Evolutionary conservation across 2,329 filamentous ascomycete species (phyloP).

Genomic region (Talaromyces sp.): DNA sequence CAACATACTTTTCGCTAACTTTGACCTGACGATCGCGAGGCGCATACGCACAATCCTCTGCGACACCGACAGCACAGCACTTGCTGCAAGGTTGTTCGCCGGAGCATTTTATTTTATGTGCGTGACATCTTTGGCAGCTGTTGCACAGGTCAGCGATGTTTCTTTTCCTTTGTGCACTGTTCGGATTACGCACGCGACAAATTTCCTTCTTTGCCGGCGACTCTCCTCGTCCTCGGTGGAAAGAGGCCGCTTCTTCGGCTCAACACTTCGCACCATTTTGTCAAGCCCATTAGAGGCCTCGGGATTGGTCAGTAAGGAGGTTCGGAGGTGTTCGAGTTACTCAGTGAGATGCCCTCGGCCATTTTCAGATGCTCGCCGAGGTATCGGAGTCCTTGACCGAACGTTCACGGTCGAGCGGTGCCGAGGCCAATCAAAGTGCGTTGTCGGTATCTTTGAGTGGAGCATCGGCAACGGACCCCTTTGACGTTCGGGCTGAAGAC

Average conservation of each 20-base stretch:
- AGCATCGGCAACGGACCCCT: background rate
- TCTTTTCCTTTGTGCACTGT: background rate
- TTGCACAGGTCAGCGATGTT: constrained; percentile 2
- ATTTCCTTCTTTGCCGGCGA: constrained; percentile 30
- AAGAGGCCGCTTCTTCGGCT: constrained; percentile 17
- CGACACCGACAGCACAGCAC: constrained; percentile 42
- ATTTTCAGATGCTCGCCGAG: constrained; percentile 9
- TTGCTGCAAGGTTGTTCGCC: constrained; percentile 48
- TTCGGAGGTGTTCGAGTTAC: background rate
- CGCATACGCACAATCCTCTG: constrained; percentile 45
- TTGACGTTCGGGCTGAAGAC: background rate
- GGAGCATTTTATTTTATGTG: constrained; percentile 53
- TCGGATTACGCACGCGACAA: constrained; percentile 33
- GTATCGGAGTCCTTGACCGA: constrained; percentile 13
- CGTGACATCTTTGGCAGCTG: constrained; percentile 49
- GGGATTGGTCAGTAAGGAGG: constrained; percentile 13
- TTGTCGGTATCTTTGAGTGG: background rate
- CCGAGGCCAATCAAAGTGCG: background rate
- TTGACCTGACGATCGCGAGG: constrained; percentile 48
- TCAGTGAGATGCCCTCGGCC: constrained; percentile 9
- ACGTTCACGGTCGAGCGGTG: background rate
- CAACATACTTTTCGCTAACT: constrained; percentile 40
- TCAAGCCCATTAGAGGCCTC: constrained; percentile 1
- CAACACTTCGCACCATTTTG: constrained; percentile 17
- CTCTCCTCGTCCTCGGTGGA: constrained; percentile 17